These are phyloP conservation scores for Aspergillus novofumigatus DNA, from an alignment of 2,329 filamentous ascomycete genomes.

Conservation along the genomic window DNA sequence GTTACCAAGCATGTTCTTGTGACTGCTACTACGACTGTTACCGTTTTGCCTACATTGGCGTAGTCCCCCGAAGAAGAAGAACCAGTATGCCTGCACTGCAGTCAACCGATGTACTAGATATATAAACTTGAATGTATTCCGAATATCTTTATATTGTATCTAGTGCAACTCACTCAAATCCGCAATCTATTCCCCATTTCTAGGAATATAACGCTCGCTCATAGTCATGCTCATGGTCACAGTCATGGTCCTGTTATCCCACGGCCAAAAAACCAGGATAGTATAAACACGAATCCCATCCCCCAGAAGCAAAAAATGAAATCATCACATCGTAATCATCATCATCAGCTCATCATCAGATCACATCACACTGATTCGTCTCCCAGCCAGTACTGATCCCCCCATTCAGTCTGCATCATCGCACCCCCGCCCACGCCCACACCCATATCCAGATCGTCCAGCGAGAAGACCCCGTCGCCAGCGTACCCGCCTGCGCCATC, in stretches of 20 bases:
- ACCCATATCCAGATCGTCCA: conserved; percentile 4
- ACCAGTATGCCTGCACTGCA: too few species aligned
- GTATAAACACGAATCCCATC: too few species aligned
- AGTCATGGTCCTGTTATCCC: neutral
- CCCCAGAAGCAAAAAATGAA: neutral
- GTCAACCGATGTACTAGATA: too few species aligned
- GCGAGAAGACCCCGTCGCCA: neutral
- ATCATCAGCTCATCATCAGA: neutral
- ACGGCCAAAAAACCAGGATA: too few species aligned
- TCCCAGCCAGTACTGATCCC: conserved; percentile 2
- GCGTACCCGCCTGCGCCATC: neutral
- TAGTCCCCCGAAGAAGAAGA: too few species aligned
- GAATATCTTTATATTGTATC: too few species aligned
- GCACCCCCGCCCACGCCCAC: neutral
- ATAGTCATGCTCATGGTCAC: too few species aligned
- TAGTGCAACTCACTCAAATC: too few species aligned
- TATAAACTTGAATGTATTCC: too few species aligned
- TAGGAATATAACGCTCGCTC: too few species aligned
- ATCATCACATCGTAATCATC: neutral
- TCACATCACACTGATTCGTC: conserved; percentile 9
- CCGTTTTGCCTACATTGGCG: neutral
- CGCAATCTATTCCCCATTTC: too few species aligned
- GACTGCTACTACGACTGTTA: neutral
- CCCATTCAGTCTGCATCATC: conserved; percentile 6
- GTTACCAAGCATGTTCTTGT: neutral